Evolutionary conservation across 805 yeast species (phyloP).

Genomic region (Wickerhamomyces rabaulensis): DNA sequence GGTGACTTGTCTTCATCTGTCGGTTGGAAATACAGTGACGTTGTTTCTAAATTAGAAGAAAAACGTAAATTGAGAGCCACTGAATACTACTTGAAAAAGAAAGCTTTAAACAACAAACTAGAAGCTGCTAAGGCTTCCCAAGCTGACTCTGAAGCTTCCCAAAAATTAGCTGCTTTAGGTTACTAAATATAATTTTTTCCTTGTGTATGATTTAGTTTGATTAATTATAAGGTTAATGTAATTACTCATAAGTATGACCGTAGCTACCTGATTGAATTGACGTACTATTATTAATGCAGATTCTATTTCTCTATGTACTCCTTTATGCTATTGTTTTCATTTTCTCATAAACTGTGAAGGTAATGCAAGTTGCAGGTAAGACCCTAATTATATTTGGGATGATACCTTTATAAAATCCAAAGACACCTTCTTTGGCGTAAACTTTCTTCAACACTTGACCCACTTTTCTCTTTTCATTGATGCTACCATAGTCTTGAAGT

Average conservation of each 20-base stretch:
- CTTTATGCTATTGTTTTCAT: slow-evolving; percentile 26
- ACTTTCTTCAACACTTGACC: slow-evolving; percentile 33
- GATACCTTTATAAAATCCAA: slow-evolving; percentile 81
- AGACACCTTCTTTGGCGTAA: slow-evolving; percentile 45
- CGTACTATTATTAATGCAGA: too few species aligned
- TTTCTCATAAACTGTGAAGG: slow-evolving; percentile 80
- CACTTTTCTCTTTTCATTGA: slow-evolving; percentile 22
- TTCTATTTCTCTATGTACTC: background rate
- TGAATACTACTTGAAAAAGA: slow-evolving; percentile 98
- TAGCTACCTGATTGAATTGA: too few species aligned
- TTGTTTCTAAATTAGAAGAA: slow-evolving; percentile 96
- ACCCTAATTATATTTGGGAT: slow-evolving; percentile 75
- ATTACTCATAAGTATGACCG: slow-evolving; percentile 3
- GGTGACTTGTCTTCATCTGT: slow-evolving; percentile 95
- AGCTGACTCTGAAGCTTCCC: slow-evolving; percentile 86
- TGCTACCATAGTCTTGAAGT: slow-evolving; percentile 49
- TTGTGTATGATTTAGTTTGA: slow-evolving; percentile 8
- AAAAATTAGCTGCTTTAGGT: slow-evolving; percentile 95
- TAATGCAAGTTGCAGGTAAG: slow-evolving; percentile 88
- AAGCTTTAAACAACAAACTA: slow-evolving; percentile 90
- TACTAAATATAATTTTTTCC: slow-evolving; percentile 53
- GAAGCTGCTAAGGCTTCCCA: slow-evolving; percentile 80
- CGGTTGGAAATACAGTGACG: slow-evolving; percentile 99
- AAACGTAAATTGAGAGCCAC: slow-evolving; percentile 99
- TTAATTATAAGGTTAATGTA: slow-evolving; percentile 12